Evolutionary conservation across 1,139 yeast species (phyloP).

Genomic region (Candida pseudocylindracea): DNA sequence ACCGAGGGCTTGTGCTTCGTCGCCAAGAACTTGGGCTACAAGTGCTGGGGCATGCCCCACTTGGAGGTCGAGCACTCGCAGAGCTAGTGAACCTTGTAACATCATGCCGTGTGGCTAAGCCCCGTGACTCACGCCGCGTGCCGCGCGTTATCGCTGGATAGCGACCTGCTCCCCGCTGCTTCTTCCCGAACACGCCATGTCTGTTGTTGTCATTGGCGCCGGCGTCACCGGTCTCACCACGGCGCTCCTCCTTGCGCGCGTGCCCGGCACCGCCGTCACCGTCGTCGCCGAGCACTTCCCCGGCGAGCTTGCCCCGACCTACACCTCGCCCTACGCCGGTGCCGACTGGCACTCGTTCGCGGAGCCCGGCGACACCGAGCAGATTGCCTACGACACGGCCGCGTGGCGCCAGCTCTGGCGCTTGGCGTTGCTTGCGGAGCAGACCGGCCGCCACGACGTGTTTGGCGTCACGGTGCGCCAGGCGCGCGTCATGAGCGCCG

Average conservation of each 20-base stretch:
- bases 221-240: conserved; percentile 1
- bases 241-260: conserved; percentile 1
- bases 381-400: conserved; percentile 12
- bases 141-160: no score
- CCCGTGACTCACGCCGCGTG: no score
- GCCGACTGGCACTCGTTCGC: conserved; percentile 5
- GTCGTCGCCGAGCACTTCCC: conserved; percentile 3
- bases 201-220: conserved; percentile 1
- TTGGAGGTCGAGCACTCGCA: conserved; percentile 8
- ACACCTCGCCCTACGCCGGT: conserved; percentile 5
- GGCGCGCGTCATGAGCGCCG: conserved; percentile 3
- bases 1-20: conserved; percentile 27
- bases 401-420: conserved; percentile 17
- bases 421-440: conserved; percentile 8
- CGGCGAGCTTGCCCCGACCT: conserved; percentile 3
- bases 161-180: no score
- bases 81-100: no score
- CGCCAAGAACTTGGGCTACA: conserved; percentile 19
- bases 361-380: conserved; percentile 1
- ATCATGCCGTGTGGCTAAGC: no score
- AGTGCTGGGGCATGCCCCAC: conserved; percentile 21
- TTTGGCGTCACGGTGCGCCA: no score
- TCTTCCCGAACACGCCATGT: no score
- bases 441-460: no score
- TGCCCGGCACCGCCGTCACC: conserved; percentile 2